Evolutionary conservation across 2,329 filamentous ascomycete genomes (phyloP), one percentile per base, ranked within the genome.

Genomic region (Orbilia ellipsospora): DNA sequence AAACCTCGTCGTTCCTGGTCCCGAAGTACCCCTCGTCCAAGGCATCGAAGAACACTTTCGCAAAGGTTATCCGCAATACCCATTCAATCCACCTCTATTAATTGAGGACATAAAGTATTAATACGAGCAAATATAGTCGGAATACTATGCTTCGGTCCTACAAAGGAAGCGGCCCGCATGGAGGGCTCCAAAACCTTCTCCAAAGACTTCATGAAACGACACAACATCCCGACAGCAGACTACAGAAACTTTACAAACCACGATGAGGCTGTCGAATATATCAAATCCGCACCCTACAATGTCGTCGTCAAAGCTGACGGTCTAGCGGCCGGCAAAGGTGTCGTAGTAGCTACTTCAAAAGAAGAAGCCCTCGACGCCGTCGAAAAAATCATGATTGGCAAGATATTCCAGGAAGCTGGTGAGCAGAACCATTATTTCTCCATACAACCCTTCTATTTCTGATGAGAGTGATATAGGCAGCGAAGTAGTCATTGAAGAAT

Each of bases 111-210:
- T 4, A 12, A 23, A 23, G 48, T n/a, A 67, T 79, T 48, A 73
- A 16, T 72, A 56, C 51, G 60, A 42, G 36, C 15, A 8, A 36
- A n/a, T 64, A 56, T 73, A 85, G 90, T 87, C 59, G 90, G 90
- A 56, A 93, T 97, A 81, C 87, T 88, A 79, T 90, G 89, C 83
- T 98, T 97, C 81, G 95, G 94, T 1, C 95, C 95, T 4, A 91
- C 90, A 69, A 89, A 91, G 83, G 88, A 89, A 57, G 94, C 95
- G 20, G 94, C 95, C 16, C 88, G 88, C 52, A 92, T 99, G 87
- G 95, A 99, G 83, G 95, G 95, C 74, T 96, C 92, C 84, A 99
- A 99, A 86, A 92, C 94, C 10, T 98, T 96, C 83, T 93, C 92
- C 77, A 99, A 99, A 82, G 94, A 98, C 83, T 98, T 98, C 81